Evolutionary conservation across 225 moss, liverwort and hornwort species (phyloP), one percentile per base, ranked within the genome.

Genomic region (Marchantia paleacea): DNA sequence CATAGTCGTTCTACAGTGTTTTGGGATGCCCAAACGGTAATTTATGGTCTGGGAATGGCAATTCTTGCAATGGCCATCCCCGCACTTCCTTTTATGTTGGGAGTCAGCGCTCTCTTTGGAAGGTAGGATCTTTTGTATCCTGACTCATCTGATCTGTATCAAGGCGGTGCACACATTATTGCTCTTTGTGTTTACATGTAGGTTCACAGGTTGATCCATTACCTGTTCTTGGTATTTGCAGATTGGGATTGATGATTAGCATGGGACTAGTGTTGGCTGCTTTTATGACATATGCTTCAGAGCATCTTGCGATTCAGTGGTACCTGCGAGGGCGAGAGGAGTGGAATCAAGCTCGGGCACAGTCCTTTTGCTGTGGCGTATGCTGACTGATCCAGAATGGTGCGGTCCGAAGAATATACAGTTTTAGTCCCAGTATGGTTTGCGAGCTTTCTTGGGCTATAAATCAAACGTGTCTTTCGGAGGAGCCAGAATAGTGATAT

Each of bases 231-330:
- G 31, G 13, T 57, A 19, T 70, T 61, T 55, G 73, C 84, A 91
- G 94, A 67, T 87, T 88, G 72, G 93, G 78, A 52, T 88, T 93
- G 55, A 97, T 93, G 83, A 86, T 95, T 15, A 72, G 81, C 20
- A 91, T 89, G 25, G 97, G 95, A 10, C 76, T 95, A 55, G 71
- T 95, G 30, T 88, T 97, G 39, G 85, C 91, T 58, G 76, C 89
- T 39, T 92, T 93, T 79, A 88, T 92, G 66, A 91, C 95, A 14
- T 80, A 97, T 84, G 86, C 93, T 79, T 87, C 95, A 0, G 93
- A 95, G 87, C 93, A 91, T 78, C 92, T 97, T 62, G 93, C 95
- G 26, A 88, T 93, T 31, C 86, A 91, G 78, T 94, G 95, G 93
- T 97, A 92, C 70, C 72, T 93, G n/a, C 83, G 84, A 81, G 95